Base-by-base conservation (phyloP, 495 filamentous ascomycete genomes). In the Staphylotrichum longicolle region DNA sequence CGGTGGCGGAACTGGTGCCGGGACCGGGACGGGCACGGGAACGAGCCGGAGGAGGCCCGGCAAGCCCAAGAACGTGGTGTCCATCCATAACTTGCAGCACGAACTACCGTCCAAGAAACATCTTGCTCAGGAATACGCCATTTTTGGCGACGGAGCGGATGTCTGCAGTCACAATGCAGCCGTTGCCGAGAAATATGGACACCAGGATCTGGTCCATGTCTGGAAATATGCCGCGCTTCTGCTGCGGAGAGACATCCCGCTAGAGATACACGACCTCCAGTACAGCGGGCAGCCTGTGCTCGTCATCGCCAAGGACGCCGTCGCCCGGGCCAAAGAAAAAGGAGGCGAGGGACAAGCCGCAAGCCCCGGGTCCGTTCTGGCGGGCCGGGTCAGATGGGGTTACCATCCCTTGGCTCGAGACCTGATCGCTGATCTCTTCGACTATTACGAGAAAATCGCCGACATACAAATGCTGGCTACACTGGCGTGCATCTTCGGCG, bases 381-480 rank as follows among this genome's bases (percentile, higher is more conserved):
- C 76, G 50, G 86, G 86, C 15, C 78, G 85, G 42, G 84, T 96
- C 46, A 90, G 88, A 78, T 97, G 93, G 93, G 93, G 90, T 15
- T 73, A 84, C 51, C 90, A 93, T 76, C 89, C 92, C 1, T 78
- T 96, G 20, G 91, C 87, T n/a, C 78, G 80, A 44, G 88, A 86
- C 78, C 78, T 97, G 40, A 87, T 97, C 45, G 73, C 77, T 30
- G 78, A 84, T 52, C 75, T 84, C 15, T 91, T 96, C 66, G 80
- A 83, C 12, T 83, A 96, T 70, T 96, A 89, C 63, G 91, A 96
- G 69, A 81, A 77, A 42, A 77, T 86, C 35, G 91, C 86, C 3
- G 91, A 97, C 69, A 76, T 93, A 3, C 93, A 97, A 71, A 96
- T 96, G 93, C 79, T 96, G 15, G 93, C 91, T 40, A 96, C 96